Percentiles rank a stretch among this genome's conserved stretches.
These are phyloP conservation scores for Mixia osmundae DNA, from an alignment of 1,284 basidiomycete genomes.

Conservation along the genomic window DNA sequence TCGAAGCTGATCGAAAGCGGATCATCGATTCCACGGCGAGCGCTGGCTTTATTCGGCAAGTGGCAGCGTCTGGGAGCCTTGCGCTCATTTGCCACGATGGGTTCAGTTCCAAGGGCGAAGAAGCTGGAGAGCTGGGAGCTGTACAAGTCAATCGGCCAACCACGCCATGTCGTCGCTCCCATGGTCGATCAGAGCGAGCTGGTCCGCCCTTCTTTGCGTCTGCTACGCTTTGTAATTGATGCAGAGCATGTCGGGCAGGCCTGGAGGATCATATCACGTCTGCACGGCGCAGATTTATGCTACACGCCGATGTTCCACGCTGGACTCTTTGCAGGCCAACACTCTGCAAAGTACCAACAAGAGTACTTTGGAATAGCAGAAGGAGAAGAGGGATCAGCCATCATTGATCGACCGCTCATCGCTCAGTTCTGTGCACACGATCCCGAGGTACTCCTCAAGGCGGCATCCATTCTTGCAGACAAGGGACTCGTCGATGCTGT, in stretches of 20 bases:
- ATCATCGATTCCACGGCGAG: too few species aligned
- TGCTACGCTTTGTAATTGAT: not conserved
- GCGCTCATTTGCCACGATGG: too few species aligned
- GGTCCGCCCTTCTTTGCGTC: constrained; percentile 28
- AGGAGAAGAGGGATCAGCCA: constrained; percentile 40
- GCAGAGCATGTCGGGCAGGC: constrained; percentile 23
- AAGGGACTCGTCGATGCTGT: constrained; percentile 63
- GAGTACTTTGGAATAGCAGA: constrained; percentile 42
- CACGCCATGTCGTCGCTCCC: constrained; percentile 25
- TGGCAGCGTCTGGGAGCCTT: too few species aligned
- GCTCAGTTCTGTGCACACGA: constrained; percentile 86
- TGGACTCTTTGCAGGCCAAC: constrained; percentile 41
- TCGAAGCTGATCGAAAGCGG: too few species aligned
- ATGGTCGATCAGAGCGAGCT: constrained; percentile 97
- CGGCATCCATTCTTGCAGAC: constrained; percentile 31
- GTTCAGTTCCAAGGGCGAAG: too few species aligned
- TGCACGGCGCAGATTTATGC: constrained; percentile 55
- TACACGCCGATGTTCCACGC: constrained; percentile 98
- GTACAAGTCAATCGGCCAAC: too few species aligned
- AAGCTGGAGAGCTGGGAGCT: too few species aligned
- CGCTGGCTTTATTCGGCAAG: too few species aligned
- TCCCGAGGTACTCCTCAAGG: constrained; percentile 45
- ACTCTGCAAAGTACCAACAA: constrained; percentile 33
- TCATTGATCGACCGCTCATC: constrained; percentile 54
- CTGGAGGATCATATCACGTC: constrained; percentile 68